Percentiles rank a stretch among this genome's conserved stretches.
Conservation (phyloP, 495 filamentous ascomycete genomes). For the Pyrenula aspistea region DNA sequence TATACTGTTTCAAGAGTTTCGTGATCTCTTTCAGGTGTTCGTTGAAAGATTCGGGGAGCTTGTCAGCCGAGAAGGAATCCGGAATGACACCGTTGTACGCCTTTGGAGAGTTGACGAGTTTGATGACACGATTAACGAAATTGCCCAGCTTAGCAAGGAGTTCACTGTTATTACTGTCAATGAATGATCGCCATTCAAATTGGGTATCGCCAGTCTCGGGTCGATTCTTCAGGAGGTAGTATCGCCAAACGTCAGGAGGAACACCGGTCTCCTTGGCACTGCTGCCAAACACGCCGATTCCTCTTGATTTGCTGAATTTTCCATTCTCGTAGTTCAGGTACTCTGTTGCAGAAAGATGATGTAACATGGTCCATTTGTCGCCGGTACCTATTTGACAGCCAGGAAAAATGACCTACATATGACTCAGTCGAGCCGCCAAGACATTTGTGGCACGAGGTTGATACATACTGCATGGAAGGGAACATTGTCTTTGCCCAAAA, state of each 20-base stretch:
- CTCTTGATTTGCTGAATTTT: constrained; percentile 90
- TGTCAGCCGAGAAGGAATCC: constrained; percentile 39
- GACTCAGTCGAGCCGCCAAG: constrained; percentile 18
- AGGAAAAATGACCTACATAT: constrained; percentile 90
- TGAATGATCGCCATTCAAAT: constrained; percentile 80
- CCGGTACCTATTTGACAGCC: constrained; percentile 72
- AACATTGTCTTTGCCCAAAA: constrained; percentile 97
- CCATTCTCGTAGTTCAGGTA: constrained; percentile 94
- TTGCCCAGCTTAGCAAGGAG: constrained; percentile 86
- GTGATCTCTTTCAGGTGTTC: constrained; percentile 43
- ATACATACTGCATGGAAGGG: constrained; percentile 85
- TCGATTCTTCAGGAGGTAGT: constrained; percentile 79
- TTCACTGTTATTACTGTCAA: constrained; percentile 79
- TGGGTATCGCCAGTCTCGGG: constrained; percentile 84
- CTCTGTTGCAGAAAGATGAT: constrained; percentile 82
- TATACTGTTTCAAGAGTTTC: constrained; percentile 51
- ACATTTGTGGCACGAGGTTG: constrained; percentile 4
- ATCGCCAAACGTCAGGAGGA: constrained; percentile 78
- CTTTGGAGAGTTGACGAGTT: constrained; percentile 61
- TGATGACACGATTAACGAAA: constrained; percentile 86
- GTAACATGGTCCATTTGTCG: constrained; percentile 82
- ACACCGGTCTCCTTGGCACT: constrained; percentile 84
- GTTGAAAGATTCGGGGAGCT: constrained; percentile 28
- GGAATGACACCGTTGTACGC: constrained; percentile 60
- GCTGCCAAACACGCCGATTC: constrained; percentile 83